Evolutionary conservation across 805 yeast species (phyloP), one percentile per base, ranked within the genome.

Genomic region (Kodamaea sagamina): DNA sequence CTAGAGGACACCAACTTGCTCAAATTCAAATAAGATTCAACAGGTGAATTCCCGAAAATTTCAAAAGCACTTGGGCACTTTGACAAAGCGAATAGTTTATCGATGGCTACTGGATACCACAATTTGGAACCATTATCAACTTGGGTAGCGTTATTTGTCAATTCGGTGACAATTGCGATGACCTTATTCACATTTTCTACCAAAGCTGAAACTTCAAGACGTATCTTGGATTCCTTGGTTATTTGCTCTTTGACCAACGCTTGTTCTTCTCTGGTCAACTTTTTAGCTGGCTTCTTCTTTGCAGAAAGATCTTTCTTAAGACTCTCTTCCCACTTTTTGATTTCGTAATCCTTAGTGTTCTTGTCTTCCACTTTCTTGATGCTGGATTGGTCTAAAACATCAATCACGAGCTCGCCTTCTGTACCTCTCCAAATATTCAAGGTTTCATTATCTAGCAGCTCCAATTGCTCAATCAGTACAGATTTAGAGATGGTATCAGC

Each of bases 241-340:
- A 89, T 51, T 55, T 88, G 92, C 36, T 76, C 79, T 35, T 75
- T 75, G 1, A 86, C 82, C 41, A 77, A 58, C 0, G 57, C 67
- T 48, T 80, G 86, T 47, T 93, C 96, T 56, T 90, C 97, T 50
- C 81, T 84, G 2, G 95, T 75, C 31, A 83, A 68, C 55, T 85
- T 86, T 62, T 75, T 82, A 7, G 57, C 56, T n/a, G 58, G 52
- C 35, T 56, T 55, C 48, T 76, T 73, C 59, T 81, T 81, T 41
- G 73, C 72, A 1, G 84, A 82, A 27, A 89, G 71, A 55, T 89
- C 92, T 49, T 81, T 80, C 54, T 92, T 79, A 24, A 93, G 76
- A 40, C 78, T 77, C 52, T 84, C 89, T 58, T 93, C 99, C 98
- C 98, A 92, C 60, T 87, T 81, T 46, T 78, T 67, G 2, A 90